Percentiles rank a stretch among this genome's conserved stretches.
Evolutionary conservation across 2,329 filamentous ascomycete species (phyloP).

Genomic region (Alternaria gaisen): DNA sequence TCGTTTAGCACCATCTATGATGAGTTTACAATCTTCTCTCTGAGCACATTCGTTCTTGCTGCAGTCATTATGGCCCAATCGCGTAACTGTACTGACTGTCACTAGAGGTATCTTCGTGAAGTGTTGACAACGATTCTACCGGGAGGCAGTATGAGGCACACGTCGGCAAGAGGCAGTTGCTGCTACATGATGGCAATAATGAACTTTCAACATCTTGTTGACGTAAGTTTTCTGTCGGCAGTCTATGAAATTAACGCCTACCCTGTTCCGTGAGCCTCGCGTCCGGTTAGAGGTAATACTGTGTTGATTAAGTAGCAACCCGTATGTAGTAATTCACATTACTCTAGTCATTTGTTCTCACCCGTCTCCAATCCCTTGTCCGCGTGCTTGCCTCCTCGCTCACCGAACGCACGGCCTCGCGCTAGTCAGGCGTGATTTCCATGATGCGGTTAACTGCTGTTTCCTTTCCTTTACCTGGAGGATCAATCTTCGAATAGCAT

Average conservation of each 20-base stretch:
- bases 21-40: conserved; percentile 51
- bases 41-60: conserved; percentile 29
- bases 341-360: background rate
- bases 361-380: background rate
- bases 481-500: background rate
- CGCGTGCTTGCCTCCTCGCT: background rate
- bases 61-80: too few relatives aligned
- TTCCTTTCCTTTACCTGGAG: too few relatives aligned
- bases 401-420: background rate
- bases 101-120: background rate
- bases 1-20: conserved; percentile 37
- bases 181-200: background rate
- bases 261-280: background rate
- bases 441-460: background rate
- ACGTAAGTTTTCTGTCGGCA: background rate
- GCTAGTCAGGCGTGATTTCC: background rate
- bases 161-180: background rate
- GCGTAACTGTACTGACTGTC: background rate
- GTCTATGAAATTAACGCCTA: background rate
- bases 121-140: too few relatives aligned
- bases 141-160: too few relatives aligned
- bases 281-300: background rate
- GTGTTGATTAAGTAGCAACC: background rate
- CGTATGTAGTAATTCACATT: background rate
- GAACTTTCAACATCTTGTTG: background rate